phyloP scores from a whole-genome alignment of 768 basidiomycete genomes.

The Russula dissimulans region DNA sequence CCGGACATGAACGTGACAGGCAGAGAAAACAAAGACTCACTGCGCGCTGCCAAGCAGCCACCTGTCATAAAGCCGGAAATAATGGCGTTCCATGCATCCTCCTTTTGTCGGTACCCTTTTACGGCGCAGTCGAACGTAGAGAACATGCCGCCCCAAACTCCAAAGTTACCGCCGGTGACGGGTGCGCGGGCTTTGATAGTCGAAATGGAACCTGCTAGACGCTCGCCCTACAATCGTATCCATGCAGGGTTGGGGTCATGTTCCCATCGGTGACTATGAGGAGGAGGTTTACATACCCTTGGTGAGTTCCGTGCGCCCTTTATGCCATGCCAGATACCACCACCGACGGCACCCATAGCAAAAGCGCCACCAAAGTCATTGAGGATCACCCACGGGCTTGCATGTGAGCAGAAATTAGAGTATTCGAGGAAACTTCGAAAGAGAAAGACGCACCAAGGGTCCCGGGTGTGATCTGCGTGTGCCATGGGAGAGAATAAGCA shows the following conservation, averaged over 20 bases:
- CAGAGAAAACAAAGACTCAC: conserved; percentile 42
- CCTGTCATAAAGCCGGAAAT: conserved; percentile 98
- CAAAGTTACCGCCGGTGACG: conserved; percentile 95
- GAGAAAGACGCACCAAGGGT: conserved; percentile 63
- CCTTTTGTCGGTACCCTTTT: conserved; percentile 93
- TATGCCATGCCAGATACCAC: conserved; percentile 97
- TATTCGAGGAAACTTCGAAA: neutral
- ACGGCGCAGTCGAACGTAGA: conserved; percentile 98
- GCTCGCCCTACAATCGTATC: conserved; percentile 61
- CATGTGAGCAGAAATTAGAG: conserved; percentile 5
- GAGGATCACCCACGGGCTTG: conserved; percentile 94
- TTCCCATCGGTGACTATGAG: neutral
- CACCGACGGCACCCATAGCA: conserved; percentile 96
- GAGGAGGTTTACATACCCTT: conserved; percentile 43
- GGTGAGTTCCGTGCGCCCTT: conserved; percentile 97
- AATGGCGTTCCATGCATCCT: conserved; percentile 99
- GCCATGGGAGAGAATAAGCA: conserved; percentile 42
- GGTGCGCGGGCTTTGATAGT: conserved; percentile 98
- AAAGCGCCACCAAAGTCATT: conserved; percentile 98
- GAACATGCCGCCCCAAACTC: conserved; percentile 96
- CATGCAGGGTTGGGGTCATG: neutral
- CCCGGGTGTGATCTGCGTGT: conserved; percentile 86
- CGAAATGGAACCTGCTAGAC: conserved; percentile 85
- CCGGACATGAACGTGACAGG: neutral
- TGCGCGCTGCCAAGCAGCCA: conserved; percentile 87